Evolutionary conservation across 129 eudicot genomes (phyloP), one percentile per base, ranked within the genome.

Genomic region (Kitagawia praeruptora): DNA sequence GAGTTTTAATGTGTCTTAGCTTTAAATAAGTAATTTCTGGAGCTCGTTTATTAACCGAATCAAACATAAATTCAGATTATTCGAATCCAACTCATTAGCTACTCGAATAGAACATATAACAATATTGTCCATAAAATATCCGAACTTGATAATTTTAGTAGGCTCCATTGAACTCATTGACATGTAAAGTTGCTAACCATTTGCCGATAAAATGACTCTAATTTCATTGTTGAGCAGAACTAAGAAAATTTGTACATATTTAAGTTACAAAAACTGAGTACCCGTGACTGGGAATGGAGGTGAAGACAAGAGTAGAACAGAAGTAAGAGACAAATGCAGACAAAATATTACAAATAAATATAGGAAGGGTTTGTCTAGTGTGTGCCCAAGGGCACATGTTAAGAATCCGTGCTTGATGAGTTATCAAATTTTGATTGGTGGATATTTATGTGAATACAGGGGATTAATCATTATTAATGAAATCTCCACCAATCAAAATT

Each of bases 281-380:
- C 56, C 77, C 77, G 77, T 74, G 77, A 74, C 56, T 74, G 47
- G 12, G 77, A 21, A n/a, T 5, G 38, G 21, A 74, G 77, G 49
- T 74, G 38, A 74, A 41, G 77, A 44, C 77, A 74, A 25, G 77
- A 74, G 48, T 23, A n/a, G 75, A 38, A 38, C 75, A 34, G 46
- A 37, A 67, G 73, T 34, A 70, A 38, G 75, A 70, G 47, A 9
- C 47, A 71, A 39, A 19, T 38, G 46, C 75, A 70, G 46, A 38
- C 27, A 38, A 5, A 16, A 70, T 19, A 70, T 1, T 8, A 19
- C 5, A 31, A 9, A 2, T 23, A n/a, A 0, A 21, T 42, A 72
- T 72, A n/a, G n/a, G n/a, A n/a, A n/a, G n/a, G n/a, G n/a, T n/a
- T n/a, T n/a, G n/a, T n/a, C n/a, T n/a, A n/a, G n/a, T n/a, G n/a